Percentiles rank a stretch among this genome's conserved stretches.
Conservation (phyloP, 2,329 filamentous ascomycete genomes). For the Pleoardoris graminearum region DNA sequence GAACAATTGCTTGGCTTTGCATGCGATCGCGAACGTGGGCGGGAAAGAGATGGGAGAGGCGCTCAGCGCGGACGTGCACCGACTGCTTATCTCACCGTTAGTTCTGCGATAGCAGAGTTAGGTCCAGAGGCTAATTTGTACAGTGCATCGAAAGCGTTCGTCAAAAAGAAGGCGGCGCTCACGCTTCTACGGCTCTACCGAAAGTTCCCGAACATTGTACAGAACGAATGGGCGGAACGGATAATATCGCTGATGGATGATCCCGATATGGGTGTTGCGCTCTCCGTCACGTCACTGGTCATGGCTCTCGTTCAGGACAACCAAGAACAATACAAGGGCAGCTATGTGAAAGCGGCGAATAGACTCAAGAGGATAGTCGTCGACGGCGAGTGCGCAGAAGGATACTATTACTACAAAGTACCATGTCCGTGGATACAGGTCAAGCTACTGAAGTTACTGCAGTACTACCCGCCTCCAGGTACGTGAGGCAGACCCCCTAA, state of each 20-base stretch:
- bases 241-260: conserved; percentile 99
- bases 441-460: conserved; percentile 85
- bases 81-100: conserved; percentile 90
- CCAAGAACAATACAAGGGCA: conserved; percentile 89
- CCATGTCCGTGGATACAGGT: conserved; percentile 98
- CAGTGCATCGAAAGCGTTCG: conserved; percentile 88
- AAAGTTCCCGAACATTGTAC: conserved; percentile 90
- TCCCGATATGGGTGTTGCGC: conserved; percentile 85
- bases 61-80: conserved; percentile 86
- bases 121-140: conserved; percentile 24
- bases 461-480: conserved; percentile 96
- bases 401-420: conserved; percentile 99
- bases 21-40: conserved; percentile 97
- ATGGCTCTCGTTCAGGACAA: conserved; percentile 95
- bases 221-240: conserved; percentile 94
- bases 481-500: conserved; percentile 24
- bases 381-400: conserved; percentile 83
- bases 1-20: conserved; percentile 93
- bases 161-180: conserved; percentile 98
- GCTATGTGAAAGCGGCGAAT: conserved; percentile 90
- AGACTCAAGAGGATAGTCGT: conserved; percentile 87
- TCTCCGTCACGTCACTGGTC: conserved; percentile 93
- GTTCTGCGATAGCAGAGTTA: conserved; percentile 39
- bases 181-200: conserved; percentile 92
- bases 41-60: conserved; percentile 97